These are phyloP conservation scores for Cryoendolithus antarcticus DNA, from an alignment of 2,329 filamentous ascomycete species.

Conservation along the genomic window DNA sequence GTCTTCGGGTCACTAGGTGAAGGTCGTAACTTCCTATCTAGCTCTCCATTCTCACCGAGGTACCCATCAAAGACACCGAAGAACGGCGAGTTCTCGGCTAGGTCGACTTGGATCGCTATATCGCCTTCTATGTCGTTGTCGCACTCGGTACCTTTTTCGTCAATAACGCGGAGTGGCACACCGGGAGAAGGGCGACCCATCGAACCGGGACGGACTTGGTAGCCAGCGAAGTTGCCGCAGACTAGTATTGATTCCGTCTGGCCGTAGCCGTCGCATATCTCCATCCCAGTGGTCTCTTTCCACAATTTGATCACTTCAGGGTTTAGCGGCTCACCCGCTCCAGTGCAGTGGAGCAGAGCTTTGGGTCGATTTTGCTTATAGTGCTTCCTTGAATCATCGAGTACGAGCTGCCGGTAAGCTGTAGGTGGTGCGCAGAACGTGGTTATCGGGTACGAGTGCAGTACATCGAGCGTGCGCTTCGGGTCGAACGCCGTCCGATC, in stretches of 20 bases:
- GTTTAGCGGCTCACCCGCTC: slow-evolving; percentile 29
- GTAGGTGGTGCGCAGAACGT: slow-evolving; percentile 30
- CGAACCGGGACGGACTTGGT: slow-evolving; percentile 24
- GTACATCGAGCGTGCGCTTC: slow-evolving; percentile 19
- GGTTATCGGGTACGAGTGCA: slow-evolving; percentile 28
- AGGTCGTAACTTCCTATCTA: slow-evolving; percentile 11
- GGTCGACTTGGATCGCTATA: slow-evolving; percentile 21
- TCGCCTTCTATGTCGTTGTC: slow-evolving; percentile 24
- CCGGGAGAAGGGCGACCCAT: slow-evolving; percentile 30
- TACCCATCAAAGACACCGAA: slow-evolving; percentile 20
- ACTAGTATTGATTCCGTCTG: slow-evolving; percentile 30
- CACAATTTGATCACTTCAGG: slow-evolving; percentile 27
- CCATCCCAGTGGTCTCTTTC: slow-evolving; percentile 23
- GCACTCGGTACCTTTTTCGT: slow-evolving; percentile 19
- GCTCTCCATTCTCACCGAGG: slow-evolving; percentile 13
- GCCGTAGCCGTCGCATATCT: slow-evolving; percentile 30
- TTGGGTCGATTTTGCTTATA: slow-evolving; percentile 18
- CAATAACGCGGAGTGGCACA: slow-evolving; percentile 25
- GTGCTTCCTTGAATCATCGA: slow-evolving; percentile 20
- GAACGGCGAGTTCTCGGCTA: slow-evolving; percentile 11
- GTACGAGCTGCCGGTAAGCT: slow-evolving; percentile 29
- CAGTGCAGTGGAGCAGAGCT: slow-evolving; percentile 25
- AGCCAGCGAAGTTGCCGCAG: slow-evolving; percentile 27
- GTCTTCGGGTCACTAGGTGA: slow-evolving; percentile 1
- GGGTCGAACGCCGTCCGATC: slow-evolving; percentile 25